Percentiles rank a stretch among this genome's conserved stretches.
phyloP scores from a whole-genome alignment of 1,284 basidiomycete genomes.

The Prillingera fragicola region DNA sequence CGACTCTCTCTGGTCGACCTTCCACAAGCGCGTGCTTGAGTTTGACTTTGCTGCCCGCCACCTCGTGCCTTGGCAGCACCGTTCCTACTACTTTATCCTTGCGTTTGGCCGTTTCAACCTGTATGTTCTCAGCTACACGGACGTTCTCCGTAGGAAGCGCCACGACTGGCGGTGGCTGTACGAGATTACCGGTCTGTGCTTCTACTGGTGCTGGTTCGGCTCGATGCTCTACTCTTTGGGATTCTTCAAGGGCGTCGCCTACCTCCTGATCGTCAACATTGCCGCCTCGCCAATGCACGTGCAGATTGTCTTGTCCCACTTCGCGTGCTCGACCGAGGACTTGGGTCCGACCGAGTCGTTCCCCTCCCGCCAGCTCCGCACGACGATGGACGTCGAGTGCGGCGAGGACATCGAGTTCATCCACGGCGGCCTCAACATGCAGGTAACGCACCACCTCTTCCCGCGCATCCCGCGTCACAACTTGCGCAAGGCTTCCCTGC shows the following conservation, averaged over 20 bases:
- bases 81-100: conserved; percentile 88
- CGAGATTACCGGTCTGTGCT: conserved; percentile 50
- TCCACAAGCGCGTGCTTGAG: conserved; percentile 81
- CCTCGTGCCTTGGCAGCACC: conserved; percentile 77
- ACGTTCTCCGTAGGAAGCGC: conserved; percentile 54
- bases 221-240: conserved; percentile 48
- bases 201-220: conserved; percentile 55
- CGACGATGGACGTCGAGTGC: conserved; percentile 92
- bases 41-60: conserved; percentile 68
- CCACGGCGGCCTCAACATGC: conserved; percentile 88
- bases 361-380: conserved; percentile 85
- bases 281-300: conserved; percentile 55
- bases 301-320: conserved; percentile 92
- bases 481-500: conserved; percentile 67
- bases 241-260: conserved; percentile 35
- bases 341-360: conserved; percentile 88
- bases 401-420: conserved; percentile 75
- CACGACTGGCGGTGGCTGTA: conserved; percentile 45
- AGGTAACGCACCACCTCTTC: conserved; percentile 96
- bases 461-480: conserved; percentile 93
- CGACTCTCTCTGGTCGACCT: conserved; percentile 80
- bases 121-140: conserved; percentile 79
- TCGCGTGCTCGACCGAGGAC: conserved; percentile 89
- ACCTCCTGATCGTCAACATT: conserved; percentile 53
- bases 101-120: conserved; percentile 92